Conservation (phyloP, 306 rosid species). For the Lablab purpureus region DNA sequence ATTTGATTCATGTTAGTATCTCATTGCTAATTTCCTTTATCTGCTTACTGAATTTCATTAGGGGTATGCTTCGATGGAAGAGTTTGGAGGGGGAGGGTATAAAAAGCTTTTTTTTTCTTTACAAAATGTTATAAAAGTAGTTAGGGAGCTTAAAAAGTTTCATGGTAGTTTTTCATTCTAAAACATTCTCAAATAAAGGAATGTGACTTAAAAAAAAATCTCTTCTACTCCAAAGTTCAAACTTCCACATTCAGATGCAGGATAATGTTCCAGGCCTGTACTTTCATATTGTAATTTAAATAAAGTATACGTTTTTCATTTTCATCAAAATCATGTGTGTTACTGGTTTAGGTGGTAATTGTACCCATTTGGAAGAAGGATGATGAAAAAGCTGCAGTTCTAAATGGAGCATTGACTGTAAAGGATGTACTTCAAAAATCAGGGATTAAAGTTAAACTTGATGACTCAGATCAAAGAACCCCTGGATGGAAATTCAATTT, state of each 20-base stretch:
- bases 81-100: background rate
- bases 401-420: slow-evolving; percentile 74
- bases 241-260: background rate
- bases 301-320: background rate
- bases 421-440: slow-evolving; percentile 65
- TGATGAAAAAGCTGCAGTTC: slow-evolving; percentile 70
- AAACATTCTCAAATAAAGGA: slow-evolving; percentile 19
- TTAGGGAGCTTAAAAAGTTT: slow-evolving; percentile 1
- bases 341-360: slow-evolving; percentile 79
- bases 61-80: slow-evolving; percentile 4
- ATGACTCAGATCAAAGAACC: slow-evolving; percentile 88
- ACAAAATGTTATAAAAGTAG: background rate
- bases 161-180: background rate
- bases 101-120: background rate
- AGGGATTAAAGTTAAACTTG: slow-evolving; percentile 82
- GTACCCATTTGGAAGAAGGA: slow-evolving; percentile 98
- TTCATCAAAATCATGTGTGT: slow-evolving; percentile 15
- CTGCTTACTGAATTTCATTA: background rate
- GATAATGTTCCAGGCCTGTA: slow-evolving; percentile 19
- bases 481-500: slow-evolving; percentile 99
- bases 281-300: slow-evolving; percentile 6
- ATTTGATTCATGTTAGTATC: slow-evolving; percentile 6
- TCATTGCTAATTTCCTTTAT: slow-evolving; percentile 10
- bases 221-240: background rate
- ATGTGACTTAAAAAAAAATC: background rate